A percentile compares a stretch with the other conserved stretches of the same genome.
Conservation (phyloP, 306 rosid genomes). For the Psophocarpus tetragonolobus region DNA sequence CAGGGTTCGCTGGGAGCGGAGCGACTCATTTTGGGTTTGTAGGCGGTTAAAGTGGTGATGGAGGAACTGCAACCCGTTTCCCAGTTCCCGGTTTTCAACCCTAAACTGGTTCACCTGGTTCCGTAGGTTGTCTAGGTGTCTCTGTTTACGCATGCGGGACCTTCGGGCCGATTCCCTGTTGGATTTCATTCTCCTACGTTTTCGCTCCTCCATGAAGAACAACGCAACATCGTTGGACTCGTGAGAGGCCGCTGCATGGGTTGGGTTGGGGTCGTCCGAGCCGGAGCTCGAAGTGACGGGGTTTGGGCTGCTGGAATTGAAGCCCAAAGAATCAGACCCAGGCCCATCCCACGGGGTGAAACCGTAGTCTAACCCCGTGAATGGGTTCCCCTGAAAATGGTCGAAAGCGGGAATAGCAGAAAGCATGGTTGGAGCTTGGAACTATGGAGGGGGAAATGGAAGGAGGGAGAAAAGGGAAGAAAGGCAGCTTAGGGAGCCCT, state of each 20-base stretch:
- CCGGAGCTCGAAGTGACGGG: constrained; percentile 44
- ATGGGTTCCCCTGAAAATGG: constrained; percentile 43
- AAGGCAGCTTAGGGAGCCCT: constrained; percentile 48
- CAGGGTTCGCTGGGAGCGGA: constrained; percentile 52
- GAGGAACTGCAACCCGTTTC: constrained; percentile 54
- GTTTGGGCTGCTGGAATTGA: constrained; percentile 35
- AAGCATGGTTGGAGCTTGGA: constrained; percentile 48
- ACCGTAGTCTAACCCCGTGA: constrained; percentile 45
- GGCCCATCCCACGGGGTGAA: constrained; percentile 58
- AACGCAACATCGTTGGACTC: constrained; percentile 24
- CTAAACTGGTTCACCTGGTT: constrained; percentile 68
- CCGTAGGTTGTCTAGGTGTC: constrained; percentile 80
- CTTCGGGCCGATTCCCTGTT: constrained; percentile 95
- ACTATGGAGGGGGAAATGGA: constrained; percentile 39
- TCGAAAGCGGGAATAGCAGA: constrained; percentile 50
- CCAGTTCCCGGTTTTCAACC: constrained; percentile 67
- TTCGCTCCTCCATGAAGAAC: constrained; percentile 54
- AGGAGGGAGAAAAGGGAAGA: constrained; percentile 86
- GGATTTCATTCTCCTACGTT: constrained; percentile 78
- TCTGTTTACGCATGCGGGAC: constrained; percentile 89
- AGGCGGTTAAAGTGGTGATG: constrained; percentile 40
- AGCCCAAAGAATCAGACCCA: constrained; percentile 27
- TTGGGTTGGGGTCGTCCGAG: constrained; percentile 47
- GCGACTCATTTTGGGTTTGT: constrained; percentile 61
- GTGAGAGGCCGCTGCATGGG: constrained; percentile 13